These are phyloP conservation scores for Pachysandra terminalis DNA, from an alignment of 164 flowering plant species.

Conservation along the genomic window DNA sequence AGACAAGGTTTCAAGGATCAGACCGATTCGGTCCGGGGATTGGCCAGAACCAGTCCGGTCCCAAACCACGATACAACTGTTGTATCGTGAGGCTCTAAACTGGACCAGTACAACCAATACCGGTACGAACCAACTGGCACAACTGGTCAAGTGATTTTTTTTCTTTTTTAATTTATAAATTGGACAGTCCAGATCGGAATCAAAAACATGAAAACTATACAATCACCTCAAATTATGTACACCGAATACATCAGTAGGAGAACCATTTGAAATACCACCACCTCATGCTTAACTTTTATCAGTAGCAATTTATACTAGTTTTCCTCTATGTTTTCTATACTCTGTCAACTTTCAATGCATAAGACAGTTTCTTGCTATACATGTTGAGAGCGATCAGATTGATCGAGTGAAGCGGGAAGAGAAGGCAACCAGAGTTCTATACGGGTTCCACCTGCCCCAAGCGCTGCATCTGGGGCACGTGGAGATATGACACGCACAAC, in stretches of 20 bases:
- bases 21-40: too few relatives aligned
- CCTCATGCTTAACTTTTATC: neutral
- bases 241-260: neutral
- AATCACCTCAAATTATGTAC: neutral
- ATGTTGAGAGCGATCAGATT: conserved; percentile 14
- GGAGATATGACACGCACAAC: conserved; percentile 85
- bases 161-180: too few relatives aligned
- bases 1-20: too few relatives aligned
- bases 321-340: neutral
- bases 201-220: too few relatives aligned
- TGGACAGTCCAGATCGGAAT: too few relatives aligned
- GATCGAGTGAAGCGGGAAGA: conserved; percentile 24
- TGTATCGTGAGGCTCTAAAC: too few relatives aligned
- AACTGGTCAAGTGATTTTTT: too few relatives aligned
- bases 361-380: neutral
- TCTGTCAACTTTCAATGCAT: neutral
- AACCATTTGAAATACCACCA: neutral
- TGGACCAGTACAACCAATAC: too few relatives aligned
- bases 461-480: conserved; percentile 45
- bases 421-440: conserved; percentile 90
- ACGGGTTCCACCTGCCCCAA: conserved; percentile 86
- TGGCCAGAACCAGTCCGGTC: too few relatives aligned
- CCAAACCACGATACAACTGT: too few relatives aligned
- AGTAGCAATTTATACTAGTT: neutral
- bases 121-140: too few relatives aligned